phyloP scores from a whole-genome alignment of 2,329 filamentous ascomycete species.

The Tolypocladium album region DNA sequence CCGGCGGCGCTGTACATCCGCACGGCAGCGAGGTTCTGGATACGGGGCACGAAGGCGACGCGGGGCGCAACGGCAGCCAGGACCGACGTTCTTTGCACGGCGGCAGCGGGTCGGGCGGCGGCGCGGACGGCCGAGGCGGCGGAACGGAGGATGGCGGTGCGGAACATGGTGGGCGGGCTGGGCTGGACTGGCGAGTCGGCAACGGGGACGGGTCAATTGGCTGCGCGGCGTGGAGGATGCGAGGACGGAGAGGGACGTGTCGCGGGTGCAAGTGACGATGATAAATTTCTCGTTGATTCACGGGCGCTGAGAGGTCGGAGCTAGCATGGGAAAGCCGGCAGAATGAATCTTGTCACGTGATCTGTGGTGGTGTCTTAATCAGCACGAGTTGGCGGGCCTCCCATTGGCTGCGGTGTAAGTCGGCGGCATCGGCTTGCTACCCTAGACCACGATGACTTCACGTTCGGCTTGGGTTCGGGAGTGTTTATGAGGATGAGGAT shows the following conservation, averaged over 20 bases:
- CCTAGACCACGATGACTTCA: neutral
- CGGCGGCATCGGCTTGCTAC: neutral
- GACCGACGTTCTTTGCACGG: conserved; percentile 42
- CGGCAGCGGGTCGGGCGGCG: conserved; percentile 36
- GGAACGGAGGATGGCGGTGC: conserved; percentile 73
- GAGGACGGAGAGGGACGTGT: conserved; percentile 1
- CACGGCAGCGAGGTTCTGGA: conserved; percentile 55
- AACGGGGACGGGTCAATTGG: conserved; percentile 3
- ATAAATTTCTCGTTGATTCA: conserved; percentile 34
- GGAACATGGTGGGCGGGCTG: conserved; percentile 57
- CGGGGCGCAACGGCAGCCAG: conserved; percentile 47
- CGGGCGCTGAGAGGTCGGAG: conserved; percentile 17
- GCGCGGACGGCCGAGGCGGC: conserved; percentile 52
- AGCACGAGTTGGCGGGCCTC: neutral
- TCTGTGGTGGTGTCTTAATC: neutral
- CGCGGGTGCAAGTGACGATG: conserved; percentile 14
- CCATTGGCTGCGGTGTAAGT: conserved; percentile 3
- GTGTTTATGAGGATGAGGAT: neutral
- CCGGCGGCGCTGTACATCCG: conserved; percentile 80
- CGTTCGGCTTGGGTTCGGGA: too few species aligned
- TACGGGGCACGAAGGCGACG: conserved; percentile 46
- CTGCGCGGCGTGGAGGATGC: neutral
- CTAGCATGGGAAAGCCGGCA: conserved; percentile 8
- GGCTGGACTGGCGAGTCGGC: neutral
- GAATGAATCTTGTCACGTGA: conserved; percentile 6